phyloP scores from a whole-genome alignment of 441 rosid species.

The Pelargonium myrrhifolium region DNA sequence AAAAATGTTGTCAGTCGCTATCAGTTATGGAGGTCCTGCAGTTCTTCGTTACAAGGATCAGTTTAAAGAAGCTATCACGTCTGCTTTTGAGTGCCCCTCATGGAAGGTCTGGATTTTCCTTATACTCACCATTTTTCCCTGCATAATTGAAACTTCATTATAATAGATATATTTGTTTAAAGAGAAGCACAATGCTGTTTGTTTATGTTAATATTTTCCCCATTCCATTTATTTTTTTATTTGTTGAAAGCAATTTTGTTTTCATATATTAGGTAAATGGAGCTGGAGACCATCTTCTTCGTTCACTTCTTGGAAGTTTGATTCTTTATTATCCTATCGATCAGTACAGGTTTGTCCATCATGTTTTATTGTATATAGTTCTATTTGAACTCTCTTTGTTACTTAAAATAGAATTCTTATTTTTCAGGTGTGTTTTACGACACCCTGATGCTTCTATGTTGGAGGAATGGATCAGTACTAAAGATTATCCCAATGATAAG shows the following conservation, averaged over 20 bases:
- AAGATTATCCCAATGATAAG: constrained; percentile 56
- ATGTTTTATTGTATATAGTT: constrained; percentile 14
- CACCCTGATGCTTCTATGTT: constrained; percentile 80
- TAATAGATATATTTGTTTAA: not conserved
- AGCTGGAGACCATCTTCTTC: constrained; percentile 92
- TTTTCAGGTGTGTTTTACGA: constrained; percentile 56
- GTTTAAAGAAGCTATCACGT: constrained; percentile 63
- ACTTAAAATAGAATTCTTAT: constrained; percentile 21
- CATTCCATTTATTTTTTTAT: not conserved
- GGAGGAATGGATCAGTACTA: constrained; percentile 95
- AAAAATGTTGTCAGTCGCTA: constrained; percentile 81
- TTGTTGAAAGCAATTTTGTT: constrained; percentile 12
- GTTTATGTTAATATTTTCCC: not conserved
- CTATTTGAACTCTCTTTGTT: constrained; percentile 8
- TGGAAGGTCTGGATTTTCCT: constrained; percentile 73
- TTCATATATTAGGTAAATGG: constrained; percentile 66
- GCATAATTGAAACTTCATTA: constrained; percentile 7
- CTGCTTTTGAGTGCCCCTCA: constrained; percentile 91
- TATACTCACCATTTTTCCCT: constrained; percentile 16
- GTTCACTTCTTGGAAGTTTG: constrained; percentile 85
- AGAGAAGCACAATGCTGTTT: constrained; percentile 2
- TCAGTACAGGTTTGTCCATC: constrained; percentile 71
- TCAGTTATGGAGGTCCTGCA: constrained; percentile 83
- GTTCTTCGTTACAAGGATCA: constrained; percentile 72
- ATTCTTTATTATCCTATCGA: constrained; percentile 87